A percentile compares a stretch with the other conserved stretches of the same genome.
Conservation (phyloP, 2,329 filamentous ascomycete species). For the Lachnellula cervina region DNA sequence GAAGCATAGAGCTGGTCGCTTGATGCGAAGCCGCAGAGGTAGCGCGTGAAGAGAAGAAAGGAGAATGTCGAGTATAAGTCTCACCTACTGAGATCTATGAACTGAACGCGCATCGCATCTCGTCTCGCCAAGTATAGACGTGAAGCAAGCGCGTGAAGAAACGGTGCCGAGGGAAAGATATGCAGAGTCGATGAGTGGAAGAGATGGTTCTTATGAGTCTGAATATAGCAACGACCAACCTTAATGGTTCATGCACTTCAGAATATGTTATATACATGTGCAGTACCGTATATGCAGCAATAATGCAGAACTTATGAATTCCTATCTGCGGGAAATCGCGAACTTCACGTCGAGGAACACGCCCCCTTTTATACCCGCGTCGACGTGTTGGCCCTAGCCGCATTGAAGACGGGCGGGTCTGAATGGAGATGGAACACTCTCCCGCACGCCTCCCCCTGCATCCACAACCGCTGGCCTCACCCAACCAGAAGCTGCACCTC, state of each 20-base stretch:
- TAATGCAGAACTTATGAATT: background rate
- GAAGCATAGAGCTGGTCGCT: background rate
- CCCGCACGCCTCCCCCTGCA: slow-evolving; percentile 2
- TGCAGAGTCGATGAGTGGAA: background rate
- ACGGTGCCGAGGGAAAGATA: background rate
- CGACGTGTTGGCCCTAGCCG: background rate
- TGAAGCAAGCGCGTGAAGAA: background rate
- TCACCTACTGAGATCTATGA: no score
- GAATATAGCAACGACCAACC: background rate
- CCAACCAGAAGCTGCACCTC: background rate
- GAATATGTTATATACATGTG: no score
- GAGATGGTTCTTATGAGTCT: background rate
- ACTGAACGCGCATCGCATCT: background rate
- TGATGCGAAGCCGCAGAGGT: background rate
- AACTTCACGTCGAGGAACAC: background rate
- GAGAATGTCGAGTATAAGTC: no score
- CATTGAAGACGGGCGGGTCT: background rate
- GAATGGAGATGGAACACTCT: background rate
- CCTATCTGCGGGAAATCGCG: background rate
- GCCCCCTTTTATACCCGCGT: slow-evolving; percentile 6
- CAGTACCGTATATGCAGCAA: background rate
- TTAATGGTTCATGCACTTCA: background rate
- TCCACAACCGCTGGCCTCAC: background rate
- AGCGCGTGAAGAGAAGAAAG: background rate
- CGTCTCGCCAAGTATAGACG: background rate